phyloP scores from a whole-genome alignment of 179 eudicot genomes.

The Beta macrorhiza region DNA sequence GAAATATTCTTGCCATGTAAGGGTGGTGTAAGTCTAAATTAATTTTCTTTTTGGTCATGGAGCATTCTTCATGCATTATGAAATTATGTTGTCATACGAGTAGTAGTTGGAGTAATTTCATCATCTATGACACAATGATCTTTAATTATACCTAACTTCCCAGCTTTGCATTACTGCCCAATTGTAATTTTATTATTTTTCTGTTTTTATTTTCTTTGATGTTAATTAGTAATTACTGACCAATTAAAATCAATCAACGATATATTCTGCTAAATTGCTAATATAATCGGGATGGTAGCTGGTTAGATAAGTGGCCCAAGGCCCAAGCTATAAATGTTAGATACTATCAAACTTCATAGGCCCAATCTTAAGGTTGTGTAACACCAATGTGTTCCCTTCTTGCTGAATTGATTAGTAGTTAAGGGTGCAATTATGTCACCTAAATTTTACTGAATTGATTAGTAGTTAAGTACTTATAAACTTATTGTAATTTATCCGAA shows the following conservation, averaged over 20 bases:
- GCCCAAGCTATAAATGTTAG: neutral
- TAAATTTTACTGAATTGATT: too few relatives aligned
- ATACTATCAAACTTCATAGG: neutral
- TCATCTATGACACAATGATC: neutral
- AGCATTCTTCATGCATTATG: slow-evolving; percentile 28
- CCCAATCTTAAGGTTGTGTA: too few relatives aligned
- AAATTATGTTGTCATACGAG: neutral
- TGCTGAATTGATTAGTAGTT: too few relatives aligned
- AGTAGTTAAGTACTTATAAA: too few relatives aligned
- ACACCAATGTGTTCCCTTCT: too few relatives aligned
- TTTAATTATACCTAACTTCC: neutral
- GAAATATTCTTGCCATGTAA: neutral
- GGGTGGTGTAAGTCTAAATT: neutral
- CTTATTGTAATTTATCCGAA: too few relatives aligned
- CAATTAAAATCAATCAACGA: too few relatives aligned
- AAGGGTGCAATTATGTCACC: too few relatives aligned
- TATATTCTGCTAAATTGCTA: too few relatives aligned
- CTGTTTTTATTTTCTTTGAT: too few relatives aligned
- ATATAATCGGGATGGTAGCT: neutral
- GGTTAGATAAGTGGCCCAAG: neutral
- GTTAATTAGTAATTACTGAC: too few relatives aligned
- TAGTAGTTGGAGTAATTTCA: neutral
- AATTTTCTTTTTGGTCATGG: neutral
- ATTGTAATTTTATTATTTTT: neutral
- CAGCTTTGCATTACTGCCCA: neutral